Base-by-base conservation (phyloP, 768 basidiomycete species). In the Tricholoma terreum region DNA sequence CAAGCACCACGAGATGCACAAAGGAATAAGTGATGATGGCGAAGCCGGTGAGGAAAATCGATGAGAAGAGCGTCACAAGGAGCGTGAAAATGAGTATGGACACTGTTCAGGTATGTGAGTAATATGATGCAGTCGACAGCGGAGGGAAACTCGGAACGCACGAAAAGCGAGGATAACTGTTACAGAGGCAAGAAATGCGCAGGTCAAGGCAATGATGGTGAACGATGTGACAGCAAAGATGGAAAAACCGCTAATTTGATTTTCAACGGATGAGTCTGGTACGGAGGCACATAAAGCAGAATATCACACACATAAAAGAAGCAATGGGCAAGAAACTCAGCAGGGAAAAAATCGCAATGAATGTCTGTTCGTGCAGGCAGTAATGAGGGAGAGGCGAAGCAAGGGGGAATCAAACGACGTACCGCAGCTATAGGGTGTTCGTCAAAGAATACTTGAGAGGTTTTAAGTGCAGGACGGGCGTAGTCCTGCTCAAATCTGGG, bases 401-500 rank as follows among this genome's bases (percentile, higher is more conserved):
- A 1, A 9, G 8, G 2, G n/a, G 42, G 21, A n/a, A 22, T 11
- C 24, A 24, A 40, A 54, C 2, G 4, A 69, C 71, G 21, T 58
- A 75, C 75, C n/a, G 74, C 69, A 27, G 63, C 56, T 51, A 75
- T 65, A 14, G 74, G 73, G 52, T 67, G 63, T 19, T 68, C 66
- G 19, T 75, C 67, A 58, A 75, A 72, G 49, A 71, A 73, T n/a
- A 59, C 60, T 24, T 69, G 63, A 12, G 70, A 65, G 8, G 67
- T 66, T 22, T 53, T 65, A 30, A 78, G 54, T 38, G 75, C 67
- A 30, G 80, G 80, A 17, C 75, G 77, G 5, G 73, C 80, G 60
- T 79, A 80, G 19, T 72, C 63, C 24, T 70, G 67, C 61, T 81
- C 80, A 45, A 81, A 75, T 46, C 80, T 81, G 46, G 11, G 56